Conservation (phyloP, 805 yeast species). For the Candida berthetii region DNA sequence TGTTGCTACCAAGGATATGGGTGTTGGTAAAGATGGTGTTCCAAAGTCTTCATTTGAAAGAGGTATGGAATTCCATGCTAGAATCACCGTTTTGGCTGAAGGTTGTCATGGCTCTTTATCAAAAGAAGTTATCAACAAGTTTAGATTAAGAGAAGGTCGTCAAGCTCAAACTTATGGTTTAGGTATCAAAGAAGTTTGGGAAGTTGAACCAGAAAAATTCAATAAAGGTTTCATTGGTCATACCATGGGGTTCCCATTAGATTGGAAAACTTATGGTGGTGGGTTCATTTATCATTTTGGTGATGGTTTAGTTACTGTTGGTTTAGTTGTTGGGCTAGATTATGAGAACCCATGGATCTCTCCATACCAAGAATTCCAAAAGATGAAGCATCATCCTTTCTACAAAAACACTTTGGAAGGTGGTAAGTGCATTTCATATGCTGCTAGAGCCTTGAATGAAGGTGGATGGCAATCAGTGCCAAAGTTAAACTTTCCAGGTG, state of each 20-base stretch:
- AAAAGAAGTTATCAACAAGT: conserved; percentile 68
- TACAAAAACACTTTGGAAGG: conserved; percentile 70
- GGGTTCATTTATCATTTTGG: conserved; percentile 98
- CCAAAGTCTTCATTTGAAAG: conserved; percentile 86
- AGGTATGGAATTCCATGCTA: conserved; percentile 95
- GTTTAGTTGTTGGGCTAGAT: conserved; percentile 92
- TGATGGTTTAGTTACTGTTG: conserved; percentile 85
- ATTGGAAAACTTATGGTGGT: conserved; percentile 80
- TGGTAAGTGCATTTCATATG: conserved; percentile 91
- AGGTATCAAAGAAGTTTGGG: conserved; percentile 97
- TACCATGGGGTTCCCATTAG: conserved; percentile 83
- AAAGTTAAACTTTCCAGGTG: conserved; percentile 89
- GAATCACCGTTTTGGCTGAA: conserved; percentile 86
- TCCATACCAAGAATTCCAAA: conserved; percentile 94
- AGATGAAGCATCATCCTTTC: conserved; percentile 87
- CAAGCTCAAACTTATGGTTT: conserved; percentile 89
- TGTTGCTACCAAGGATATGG: conserved; percentile 92
- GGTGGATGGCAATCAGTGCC: conserved; percentile 97
- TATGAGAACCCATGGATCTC: conserved; percentile 92
- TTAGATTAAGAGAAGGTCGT: conserved; percentile 54
- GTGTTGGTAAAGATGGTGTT: conserved; percentile 65
- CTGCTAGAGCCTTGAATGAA: conserved; percentile 94
- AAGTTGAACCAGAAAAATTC: conserved; percentile 78
- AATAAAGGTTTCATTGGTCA: conserved; percentile 79
- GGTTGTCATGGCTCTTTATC: conserved; percentile 97